phyloP scores from a whole-genome alignment of 129 eudicot genomes.

The Deinandra increscens region DNA sequence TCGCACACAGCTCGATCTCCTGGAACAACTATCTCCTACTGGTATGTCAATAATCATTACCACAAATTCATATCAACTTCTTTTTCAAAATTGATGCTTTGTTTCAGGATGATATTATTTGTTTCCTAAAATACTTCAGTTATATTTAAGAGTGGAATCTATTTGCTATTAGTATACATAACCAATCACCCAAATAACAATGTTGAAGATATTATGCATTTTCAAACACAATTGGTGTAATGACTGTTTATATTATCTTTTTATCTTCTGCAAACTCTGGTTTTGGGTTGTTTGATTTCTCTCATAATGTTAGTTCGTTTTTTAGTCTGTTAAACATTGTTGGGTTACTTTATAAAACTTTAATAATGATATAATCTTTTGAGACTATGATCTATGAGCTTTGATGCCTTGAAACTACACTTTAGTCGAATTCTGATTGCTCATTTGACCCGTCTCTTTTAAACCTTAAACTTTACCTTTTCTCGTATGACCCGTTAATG shows the following conservation, averaged over 20 bases:
- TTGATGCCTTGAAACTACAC: too few species aligned
- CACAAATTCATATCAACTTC: background rate
- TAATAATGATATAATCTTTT: background rate
- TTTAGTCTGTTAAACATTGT: background rate
- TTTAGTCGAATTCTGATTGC: too few species aligned
- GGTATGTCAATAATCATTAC: conserved; percentile 34
- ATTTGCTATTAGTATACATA: background rate
- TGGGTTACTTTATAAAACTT: background rate
- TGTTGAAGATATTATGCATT: background rate
- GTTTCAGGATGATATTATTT: background rate
- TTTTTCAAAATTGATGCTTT: too few species aligned
- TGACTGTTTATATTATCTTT: background rate
- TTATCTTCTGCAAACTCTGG: background rate
- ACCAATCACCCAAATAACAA: background rate
- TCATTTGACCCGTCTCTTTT: too few species aligned
- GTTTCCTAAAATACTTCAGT: background rate
- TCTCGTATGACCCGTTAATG: background rate
- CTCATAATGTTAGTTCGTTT: background rate
- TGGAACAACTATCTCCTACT: conserved; percentile 69
- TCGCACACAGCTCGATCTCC: conserved; percentile 76
- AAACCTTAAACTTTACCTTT: too few species aligned
- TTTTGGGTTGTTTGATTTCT: background rate
- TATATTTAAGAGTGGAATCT: background rate
- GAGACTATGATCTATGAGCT: too few species aligned
- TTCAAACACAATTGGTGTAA: background rate